Conservation (phyloP, 495 filamentous ascomycete species). For the Tuber microsphaerosporum region DNA sequence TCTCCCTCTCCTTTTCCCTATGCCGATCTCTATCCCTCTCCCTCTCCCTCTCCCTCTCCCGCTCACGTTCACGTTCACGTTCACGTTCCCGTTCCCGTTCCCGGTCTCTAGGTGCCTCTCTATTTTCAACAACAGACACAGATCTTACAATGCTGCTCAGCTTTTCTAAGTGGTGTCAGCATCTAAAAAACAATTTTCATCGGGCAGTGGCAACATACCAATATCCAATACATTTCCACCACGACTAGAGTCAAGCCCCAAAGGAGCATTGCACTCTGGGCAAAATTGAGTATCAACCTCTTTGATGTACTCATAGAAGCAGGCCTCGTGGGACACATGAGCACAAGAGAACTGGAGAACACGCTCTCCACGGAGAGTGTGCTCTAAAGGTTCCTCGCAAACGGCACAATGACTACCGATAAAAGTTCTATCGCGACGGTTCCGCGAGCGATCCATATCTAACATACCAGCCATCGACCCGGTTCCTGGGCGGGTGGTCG, state of each 20-base stretch:
- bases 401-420: constrained; percentile 91
- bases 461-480: constrained; percentile 60
- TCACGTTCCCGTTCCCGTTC: constrained; percentile 40
- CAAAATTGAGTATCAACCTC: constrained; percentile 93
- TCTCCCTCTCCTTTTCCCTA: constrained; percentile 35
- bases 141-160: constrained; percentile 89
- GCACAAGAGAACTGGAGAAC: constrained; percentile 93
- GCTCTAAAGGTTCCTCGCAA: constrained; percentile 94
- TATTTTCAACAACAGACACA: constrained; percentile 60
- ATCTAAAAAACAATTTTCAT: constrained; percentile 6
- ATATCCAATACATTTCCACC: constrained; percentile 93
- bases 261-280: constrained; percentile 85
- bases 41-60: constrained; percentile 40
- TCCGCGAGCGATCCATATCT: constrained; percentile 70
- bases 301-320: constrained; percentile 97
- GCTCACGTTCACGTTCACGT: too few species aligned
- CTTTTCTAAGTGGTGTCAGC: constrained; percentile 61
- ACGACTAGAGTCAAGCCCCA: constrained; percentile 88
- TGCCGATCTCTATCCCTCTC: constrained; percentile 33
- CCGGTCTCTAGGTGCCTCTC: constrained; percentile 42
- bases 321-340: constrained; percentile 95
- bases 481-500: constrained; percentile 42
- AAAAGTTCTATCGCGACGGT: constrained; percentile 86
- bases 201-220: constrained; percentile 53
- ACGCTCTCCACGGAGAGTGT: constrained; percentile 88